Base-by-base conservation (phyloP, 495 filamentous ascomycete genomes). In the Penicillium alfredii region DNA sequence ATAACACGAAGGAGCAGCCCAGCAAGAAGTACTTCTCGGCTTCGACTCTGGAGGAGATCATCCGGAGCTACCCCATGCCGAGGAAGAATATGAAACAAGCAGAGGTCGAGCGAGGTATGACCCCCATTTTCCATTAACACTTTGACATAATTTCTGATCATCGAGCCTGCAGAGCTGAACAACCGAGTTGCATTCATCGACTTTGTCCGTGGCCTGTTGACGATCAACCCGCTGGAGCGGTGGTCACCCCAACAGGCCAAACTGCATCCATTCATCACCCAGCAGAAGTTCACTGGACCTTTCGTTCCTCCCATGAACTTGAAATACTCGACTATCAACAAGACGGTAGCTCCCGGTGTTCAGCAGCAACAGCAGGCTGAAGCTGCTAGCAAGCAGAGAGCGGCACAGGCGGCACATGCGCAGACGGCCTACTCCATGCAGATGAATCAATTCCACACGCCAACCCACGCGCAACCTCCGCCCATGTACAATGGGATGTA, bases 11-110 rank as follows among this genome's bases (percentile, higher is more conserved):
- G 59, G 93, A 99, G 58, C 92, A 96, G 60, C 93, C 93, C 26
- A 97, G 93, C 74, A 99, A 99, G 74, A 97, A 96, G 63, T 99
- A 99, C 60, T 99, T 99, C 67, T 80, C 84, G 48, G 87, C 89
- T 3, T 95, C 78, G 19, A 94, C 88, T 2, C 61, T 99, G 32
- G 88, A 93, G 10, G 93, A 97, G 39, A 97, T 99, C 45, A 96
- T 99, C 60, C 82, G 92, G 52, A 85, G 82, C 44, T 99, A 99
- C 57, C 80, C 92, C 22, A 94, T 99, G 89, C 93, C 93, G 18
- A 70, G 93, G 55, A 99, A 99, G 66, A 94, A 96, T 45, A 99
- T 99, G 93, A 99, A 99, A 67, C 93, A 82, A 46, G 80, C 79
- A 44, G 93, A 99, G 60, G 80, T 97, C 42, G 93, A 99, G 38